A percentile compares a stretch with the other conserved stretches of the same genome.
These are phyloP conservation scores for Jamesozyma jinghongensis DNA, from an alignment of 805 yeast genomes.

Conservation along the genomic window DNA sequence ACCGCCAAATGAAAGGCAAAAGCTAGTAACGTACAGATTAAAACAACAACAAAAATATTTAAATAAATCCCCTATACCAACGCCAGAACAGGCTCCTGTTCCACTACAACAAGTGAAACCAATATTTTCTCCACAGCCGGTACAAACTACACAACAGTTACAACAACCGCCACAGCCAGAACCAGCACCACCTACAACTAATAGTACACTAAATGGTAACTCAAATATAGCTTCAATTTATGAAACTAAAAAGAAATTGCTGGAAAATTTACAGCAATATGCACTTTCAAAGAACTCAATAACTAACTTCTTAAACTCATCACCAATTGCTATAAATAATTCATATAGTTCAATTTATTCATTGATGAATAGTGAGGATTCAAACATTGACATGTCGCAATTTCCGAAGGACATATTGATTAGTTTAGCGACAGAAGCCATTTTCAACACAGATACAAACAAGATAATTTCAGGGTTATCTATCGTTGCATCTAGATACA, in stretches of 20 bases:
- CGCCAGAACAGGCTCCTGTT: neutral
- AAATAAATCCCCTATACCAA: too few relatives aligned
- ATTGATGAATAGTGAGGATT: conserved; percentile 53
- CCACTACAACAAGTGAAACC: neutral
- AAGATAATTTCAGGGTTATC: conserved; percentile 57
- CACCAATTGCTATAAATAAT: conserved; percentile 32
- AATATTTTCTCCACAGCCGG: too few relatives aligned
- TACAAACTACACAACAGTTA: neutral
- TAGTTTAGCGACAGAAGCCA: conserved; percentile 59
- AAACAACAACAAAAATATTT: conserved; percentile 2
- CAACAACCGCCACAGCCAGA: neutral
- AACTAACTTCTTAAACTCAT: conserved; percentile 26
- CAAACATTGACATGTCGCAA: conserved; percentile 59
- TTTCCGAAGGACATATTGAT: conserved; percentile 52
- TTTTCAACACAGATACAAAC: conserved; percentile 43
- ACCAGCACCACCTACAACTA: neutral
- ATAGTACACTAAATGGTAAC: conserved; percentile 1
- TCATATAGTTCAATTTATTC: conserved; percentile 60
- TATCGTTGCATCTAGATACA: conserved; percentile 60
- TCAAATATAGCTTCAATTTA: too few relatives aligned
- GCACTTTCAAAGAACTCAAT: conserved; percentile 20
- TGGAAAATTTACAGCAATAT: conserved; percentile 20
- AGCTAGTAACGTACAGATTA: conserved; percentile 7
- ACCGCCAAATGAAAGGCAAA: conserved; percentile 17
- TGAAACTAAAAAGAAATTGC: neutral